Base-by-base conservation (phyloP, 78 protist species). In the Acrasis kona region DNA sequence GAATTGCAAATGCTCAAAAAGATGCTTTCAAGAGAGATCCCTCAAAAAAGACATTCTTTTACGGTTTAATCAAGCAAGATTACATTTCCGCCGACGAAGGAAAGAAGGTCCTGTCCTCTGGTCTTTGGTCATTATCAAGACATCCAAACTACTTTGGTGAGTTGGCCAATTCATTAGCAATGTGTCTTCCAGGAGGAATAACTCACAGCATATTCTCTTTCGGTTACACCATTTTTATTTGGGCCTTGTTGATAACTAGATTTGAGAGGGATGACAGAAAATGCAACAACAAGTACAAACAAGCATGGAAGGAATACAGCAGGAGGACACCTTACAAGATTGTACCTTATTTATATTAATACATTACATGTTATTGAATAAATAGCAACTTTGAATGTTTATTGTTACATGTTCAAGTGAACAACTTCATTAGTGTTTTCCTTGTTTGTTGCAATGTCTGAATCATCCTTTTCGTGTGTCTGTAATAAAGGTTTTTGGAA, bases 211-310 rank as follows among this genome's bases (percentile, higher is more conserved):
- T 50, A n/a, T 50, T 50, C 19, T 19, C 61, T 50, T 50, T n/a
- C 19, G 61, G 34, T n/a, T 50, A 50, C 19, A 19, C 61, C 19
- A 50, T 50, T 50, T 50, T 50, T 19, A 50, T 50, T 50, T 50
- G 61, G 61, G 19, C 61, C 19, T 50, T 50, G 19, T 50, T 50
- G 61, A n/a, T 50, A 19, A 50, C 61, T 19, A 50, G 61, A 50
- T 50, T 50, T 19, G 61, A 50, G 19, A 50, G 61, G 19, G 61
- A 50, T 50, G 93, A 87, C 57, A 72, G 41, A 28, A 70, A 68
- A 31, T 93, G 97, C 78, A 12, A 39, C 10, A 39, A n/a, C 36
- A 93, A 93, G 85, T 93, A 93, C 61, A 92, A 92, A 58, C 82
- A 74, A 30, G 91, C 85, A 79, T 93, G 97, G 97, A 70, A 76